phyloP scores from a whole-genome alignment of 805 yeast species.

The Brettanomyces sp. region DNA sequence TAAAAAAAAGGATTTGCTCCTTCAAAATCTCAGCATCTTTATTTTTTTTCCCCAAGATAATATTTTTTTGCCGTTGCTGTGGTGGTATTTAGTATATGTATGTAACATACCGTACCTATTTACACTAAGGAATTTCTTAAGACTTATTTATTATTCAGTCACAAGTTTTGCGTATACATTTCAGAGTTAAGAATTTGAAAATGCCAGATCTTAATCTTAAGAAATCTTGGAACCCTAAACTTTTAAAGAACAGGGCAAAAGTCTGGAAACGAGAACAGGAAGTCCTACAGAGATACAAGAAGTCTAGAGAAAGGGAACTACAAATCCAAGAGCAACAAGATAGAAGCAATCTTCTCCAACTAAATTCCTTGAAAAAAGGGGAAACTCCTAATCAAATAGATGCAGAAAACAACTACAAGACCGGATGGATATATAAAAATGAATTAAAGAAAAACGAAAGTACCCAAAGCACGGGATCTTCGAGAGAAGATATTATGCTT shows the following conservation, averaged over 20 bases:
- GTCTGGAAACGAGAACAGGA: conserved; percentile 81
- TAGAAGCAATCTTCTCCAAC: conserved; percentile 36
- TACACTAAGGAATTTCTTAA: too few relatives aligned
- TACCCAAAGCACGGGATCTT: conserved; percentile 20
- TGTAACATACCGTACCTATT: too few relatives aligned
- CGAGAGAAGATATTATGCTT: conserved; percentile 34
- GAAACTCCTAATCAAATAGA: conserved; percentile 20
- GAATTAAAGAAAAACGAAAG: conserved; percentile 19
- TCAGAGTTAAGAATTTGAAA: too few relatives aligned
- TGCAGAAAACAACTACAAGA: conserved; percentile 20
- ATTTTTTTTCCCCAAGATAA: too few relatives aligned
- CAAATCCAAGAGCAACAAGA: conserved; percentile 60
- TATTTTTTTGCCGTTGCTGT: too few relatives aligned
- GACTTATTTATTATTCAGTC: too few relatives aligned
- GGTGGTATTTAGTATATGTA: too few relatives aligned
- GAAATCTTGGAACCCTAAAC: conserved; percentile 95
- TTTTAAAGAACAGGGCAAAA: conserved; percentile 73
- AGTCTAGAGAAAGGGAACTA: conserved; percentile 50
- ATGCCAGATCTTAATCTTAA: conserved; percentile 75
- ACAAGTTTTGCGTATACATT: too few relatives aligned
- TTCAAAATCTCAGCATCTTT: too few relatives aligned
- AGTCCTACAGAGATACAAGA: conserved; percentile 58
- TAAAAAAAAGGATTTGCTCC: too few relatives aligned
- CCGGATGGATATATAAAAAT: conserved; percentile 84
- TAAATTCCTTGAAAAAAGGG: conserved; percentile 33